These are phyloP conservation scores for Dimargaris xerosporica DNA, from an alignment of 192 early-diverging fungal genomes.

Conservation along the genomic window DNA sequence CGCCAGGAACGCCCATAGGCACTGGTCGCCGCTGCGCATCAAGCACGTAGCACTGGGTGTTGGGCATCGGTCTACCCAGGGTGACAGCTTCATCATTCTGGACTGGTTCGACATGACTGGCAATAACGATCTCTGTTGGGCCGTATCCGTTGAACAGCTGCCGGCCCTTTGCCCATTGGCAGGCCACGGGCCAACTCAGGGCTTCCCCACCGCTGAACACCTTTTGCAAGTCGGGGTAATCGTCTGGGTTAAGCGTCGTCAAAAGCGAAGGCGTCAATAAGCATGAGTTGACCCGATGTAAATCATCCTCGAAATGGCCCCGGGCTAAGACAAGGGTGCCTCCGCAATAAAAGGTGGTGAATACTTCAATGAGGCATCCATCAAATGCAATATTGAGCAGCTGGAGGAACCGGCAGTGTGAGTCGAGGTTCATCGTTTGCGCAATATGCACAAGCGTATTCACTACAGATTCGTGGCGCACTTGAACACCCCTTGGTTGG, in stretches of 20 bases:
- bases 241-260: neutral
- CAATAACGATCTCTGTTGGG: neutral
- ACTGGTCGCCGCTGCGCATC: neutral
- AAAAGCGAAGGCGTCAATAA: neutral
- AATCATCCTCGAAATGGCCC: neutral
- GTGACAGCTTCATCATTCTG: neutral
- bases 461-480: neutral
- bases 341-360: neutral
- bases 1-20: neutral
- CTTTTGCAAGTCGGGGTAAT: neutral
- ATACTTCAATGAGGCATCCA: neutral
- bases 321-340: neutral
- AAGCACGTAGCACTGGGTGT: neutral
- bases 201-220: neutral
- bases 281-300: neutral
- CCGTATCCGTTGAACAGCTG: neutral
- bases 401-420: neutral
- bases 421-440: neutral
- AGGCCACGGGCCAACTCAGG: neutral
- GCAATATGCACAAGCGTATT: neutral
- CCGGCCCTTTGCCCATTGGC: neutral
- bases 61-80: neutral
- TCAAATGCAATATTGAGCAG: neutral
- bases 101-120: neutral
- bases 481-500: constrained; percentile 2